Percentiles rank a stretch among this genome's conserved stretches.
These are phyloP conservation scores for Cerrena zonata DNA, from an alignment of 1,284 basidiomycete genomes.

Conservation along the genomic window DNA sequence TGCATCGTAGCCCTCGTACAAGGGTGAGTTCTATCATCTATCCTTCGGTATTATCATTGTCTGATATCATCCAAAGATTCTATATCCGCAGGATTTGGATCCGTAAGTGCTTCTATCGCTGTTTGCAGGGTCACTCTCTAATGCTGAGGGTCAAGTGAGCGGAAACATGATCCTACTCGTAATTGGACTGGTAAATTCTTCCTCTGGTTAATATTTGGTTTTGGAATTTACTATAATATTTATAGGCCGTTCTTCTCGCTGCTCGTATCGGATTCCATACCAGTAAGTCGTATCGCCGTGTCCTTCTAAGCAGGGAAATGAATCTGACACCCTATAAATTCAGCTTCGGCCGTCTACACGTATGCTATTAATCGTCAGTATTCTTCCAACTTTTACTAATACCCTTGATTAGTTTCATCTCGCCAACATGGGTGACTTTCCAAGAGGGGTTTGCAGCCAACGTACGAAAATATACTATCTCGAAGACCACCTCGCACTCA, in stretches of 20 bases:
- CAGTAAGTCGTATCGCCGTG: background rate
- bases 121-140: background rate
- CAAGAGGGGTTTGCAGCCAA: background rate
- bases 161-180: background rate
- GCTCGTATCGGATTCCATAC: background rate
- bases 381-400: background rate
- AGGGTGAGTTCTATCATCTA: background rate
- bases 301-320: background rate
- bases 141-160: background rate
- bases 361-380: no score
- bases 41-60: background rate
- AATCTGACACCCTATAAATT: background rate
- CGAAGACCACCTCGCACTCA: background rate
- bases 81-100: background rate
- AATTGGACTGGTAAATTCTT: background rate
- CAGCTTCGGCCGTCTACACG: conserved; percentile 1
- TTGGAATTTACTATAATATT: background rate
- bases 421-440: background rate
- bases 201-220: no score
- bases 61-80: background rate
- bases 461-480: background rate
- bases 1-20: background rate
- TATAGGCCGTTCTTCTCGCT: background rate
- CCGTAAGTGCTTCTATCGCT: background rate
- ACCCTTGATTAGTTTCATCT: background rate